Conservation (phyloP, 805 yeast species). For the Yarrowia osloensis region DNA sequence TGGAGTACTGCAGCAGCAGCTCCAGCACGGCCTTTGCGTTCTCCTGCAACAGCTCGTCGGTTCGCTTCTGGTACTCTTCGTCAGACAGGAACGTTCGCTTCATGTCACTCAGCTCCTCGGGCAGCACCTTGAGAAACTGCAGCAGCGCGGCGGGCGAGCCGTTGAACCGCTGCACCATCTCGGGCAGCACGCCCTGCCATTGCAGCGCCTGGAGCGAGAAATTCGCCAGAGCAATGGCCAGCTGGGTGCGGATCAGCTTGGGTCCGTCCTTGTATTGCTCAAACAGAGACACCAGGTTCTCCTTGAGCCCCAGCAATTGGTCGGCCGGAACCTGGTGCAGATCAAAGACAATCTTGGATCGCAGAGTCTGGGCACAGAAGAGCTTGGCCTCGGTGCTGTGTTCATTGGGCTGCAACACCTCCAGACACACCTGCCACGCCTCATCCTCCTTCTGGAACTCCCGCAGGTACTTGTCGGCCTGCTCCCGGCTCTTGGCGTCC, state of each 20-base stretch:
- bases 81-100: slow-evolving; percentile 77
- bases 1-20: slow-evolving; percentile 56
- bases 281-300: slow-evolving; percentile 62
- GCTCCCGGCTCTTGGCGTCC: slow-evolving; percentile 45
- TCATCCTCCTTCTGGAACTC: slow-evolving; percentile 66
- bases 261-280: slow-evolving; percentile 44
- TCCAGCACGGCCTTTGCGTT: slow-evolving; percentile 70
- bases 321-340: slow-evolving; percentile 70
- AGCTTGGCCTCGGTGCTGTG: slow-evolving; percentile 60
- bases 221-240: slow-evolving; percentile 79
- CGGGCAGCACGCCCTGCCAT: slow-evolving; percentile 74
- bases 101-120: slow-evolving; percentile 84
- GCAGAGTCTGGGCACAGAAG: slow-evolving; percentile 88
- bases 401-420: slow-evolving; percentile 48
- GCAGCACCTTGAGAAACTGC: slow-evolving; percentile 81
- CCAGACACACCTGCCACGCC: slow-evolving; percentile 76
- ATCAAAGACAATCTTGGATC: slow-evolving; percentile 79
- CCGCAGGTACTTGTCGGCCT: slow-evolving; percentile 63
- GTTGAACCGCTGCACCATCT: slow-evolving; percentile 57
- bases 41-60: slow-evolving; percentile 59
- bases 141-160: slow-evolving; percentile 53
- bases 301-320: slow-evolving; percentile 62
- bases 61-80: slow-evolving; percentile 71
- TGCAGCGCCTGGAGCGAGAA: slow-evolving; percentile 72
- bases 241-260: slow-evolving; percentile 74